A percentile compares a stretch with the other conserved stretches of the same genome.
Evolutionary conservation across 768 basidiomycete genomes (phyloP).

Genomic region (Lactarius tabidus): DNA sequence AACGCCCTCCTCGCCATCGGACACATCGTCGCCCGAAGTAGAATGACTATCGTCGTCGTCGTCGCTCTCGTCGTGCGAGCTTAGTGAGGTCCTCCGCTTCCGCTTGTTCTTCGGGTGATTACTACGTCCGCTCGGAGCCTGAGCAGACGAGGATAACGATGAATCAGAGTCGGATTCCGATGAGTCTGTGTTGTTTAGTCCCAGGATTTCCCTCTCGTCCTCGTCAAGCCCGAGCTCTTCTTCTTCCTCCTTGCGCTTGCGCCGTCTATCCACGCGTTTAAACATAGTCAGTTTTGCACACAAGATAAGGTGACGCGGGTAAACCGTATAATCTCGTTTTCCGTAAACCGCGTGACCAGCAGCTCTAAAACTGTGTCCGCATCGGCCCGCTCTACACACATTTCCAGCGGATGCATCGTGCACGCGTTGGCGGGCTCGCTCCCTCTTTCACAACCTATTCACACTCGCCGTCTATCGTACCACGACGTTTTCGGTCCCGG

Average conservation of each 20-base stretch:
- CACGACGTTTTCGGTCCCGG: background rate
- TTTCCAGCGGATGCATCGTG: constrained; percentile 11
- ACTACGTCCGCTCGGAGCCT: background rate
- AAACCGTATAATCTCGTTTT: no score
- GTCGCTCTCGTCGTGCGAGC: constrained; percentile 33
- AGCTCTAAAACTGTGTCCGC: background rate
- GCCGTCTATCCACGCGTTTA: constrained; percentile 71
- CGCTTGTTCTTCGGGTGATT: constrained; percentile 4
- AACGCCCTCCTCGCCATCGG: constrained; percentile 30
- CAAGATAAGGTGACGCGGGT: background rate
- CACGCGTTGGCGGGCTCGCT: constrained; percentile 9
- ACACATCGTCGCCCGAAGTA: constrained; percentile 28
- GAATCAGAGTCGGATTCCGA: constrained; percentile 58
- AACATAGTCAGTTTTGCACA: constrained; percentile 48
- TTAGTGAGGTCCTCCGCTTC: background rate
- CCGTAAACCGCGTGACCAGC: background rate
- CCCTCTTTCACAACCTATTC: constrained; percentile 1
- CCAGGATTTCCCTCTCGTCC: constrained; percentile 59
- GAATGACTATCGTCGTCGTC: constrained; percentile 25
- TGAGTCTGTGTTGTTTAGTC: constrained; percentile 71
- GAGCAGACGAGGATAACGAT: constrained; percentile 31
- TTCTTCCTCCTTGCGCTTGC: constrained; percentile 55
- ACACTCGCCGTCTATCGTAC: background rate
- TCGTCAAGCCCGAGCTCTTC: constrained; percentile 61
- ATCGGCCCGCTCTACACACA: background rate